Percentiles rank a stretch among this genome's conserved stretches.
Conservation (phyloP, 805 yeast genomes). For the Wickerhamomyces chambardii region DNA sequence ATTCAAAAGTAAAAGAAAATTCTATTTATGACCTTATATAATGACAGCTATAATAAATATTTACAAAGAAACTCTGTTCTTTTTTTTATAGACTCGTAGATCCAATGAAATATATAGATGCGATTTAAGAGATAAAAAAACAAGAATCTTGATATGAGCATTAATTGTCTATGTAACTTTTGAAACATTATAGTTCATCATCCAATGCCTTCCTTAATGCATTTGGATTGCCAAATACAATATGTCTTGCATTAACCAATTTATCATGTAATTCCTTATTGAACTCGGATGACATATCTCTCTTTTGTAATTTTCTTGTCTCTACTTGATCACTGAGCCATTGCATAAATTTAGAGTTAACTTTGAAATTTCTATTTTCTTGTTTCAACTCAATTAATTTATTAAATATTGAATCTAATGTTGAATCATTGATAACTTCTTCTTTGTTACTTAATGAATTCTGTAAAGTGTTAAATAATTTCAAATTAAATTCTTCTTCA, state of each 20-base stretch:
- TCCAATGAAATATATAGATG: not conserved
- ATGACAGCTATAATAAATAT: too few species aligned
- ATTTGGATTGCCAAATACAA: conserved; percentile 69
- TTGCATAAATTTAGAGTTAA: conserved; percentile 34
- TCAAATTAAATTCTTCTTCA: conserved; percentile 1
- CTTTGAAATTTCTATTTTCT: conserved; percentile 21
- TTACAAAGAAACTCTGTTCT: too few species aligned
- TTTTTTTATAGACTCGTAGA: too few species aligned
- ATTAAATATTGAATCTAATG: conserved; percentile 33
- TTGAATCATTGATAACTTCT: conserved; percentile 24
- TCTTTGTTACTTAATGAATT: conserved; percentile 17
- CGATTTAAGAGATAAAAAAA: too few species aligned
- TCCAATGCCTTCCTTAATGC: conserved; percentile 54
- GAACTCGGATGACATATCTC: conserved; percentile 19
- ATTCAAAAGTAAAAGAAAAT: too few species aligned
- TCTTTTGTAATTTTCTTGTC: conserved; percentile 16
- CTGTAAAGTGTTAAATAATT: conserved; percentile 10
- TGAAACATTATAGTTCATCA: conserved; percentile 34
- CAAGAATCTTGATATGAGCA: too few species aligned
- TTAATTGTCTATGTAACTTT: too few species aligned
- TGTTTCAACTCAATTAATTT: conserved; percentile 25
- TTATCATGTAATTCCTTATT: conserved; percentile 26
- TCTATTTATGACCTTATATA: too few species aligned
- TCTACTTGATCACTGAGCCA: conserved; percentile 52
- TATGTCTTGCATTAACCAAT: conserved; percentile 44